Evolutionary conservation across 2,329 filamentous ascomycete species (phyloP), one percentile per base, ranked within the genome.

Genomic region (Ophidiomyces ophidiicola): DNA sequence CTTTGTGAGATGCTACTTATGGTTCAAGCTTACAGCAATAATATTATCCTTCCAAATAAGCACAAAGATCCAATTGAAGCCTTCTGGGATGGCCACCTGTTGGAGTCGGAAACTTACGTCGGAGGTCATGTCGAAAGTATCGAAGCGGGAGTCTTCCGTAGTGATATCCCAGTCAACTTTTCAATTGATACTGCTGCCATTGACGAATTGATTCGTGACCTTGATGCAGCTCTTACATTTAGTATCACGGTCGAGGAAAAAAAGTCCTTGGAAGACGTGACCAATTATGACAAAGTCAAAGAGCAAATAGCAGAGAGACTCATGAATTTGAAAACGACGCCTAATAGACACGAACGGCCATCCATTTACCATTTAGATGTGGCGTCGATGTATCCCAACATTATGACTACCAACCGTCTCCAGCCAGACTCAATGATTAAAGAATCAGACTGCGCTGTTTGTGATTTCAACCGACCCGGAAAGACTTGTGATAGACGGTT

Each of bases 1-100:
- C 73, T 98, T n/a, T 98, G 90, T 59, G 90, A 98, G 64, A 98
- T 98, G 90, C 67, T 98, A 58, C 72, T 98, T 54, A 98, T 98
- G 90, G 90, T 98, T 32, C 84, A 98, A 64, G 90, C 90, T 11
- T 98, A 94, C 53, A 70, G 92, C 53, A 80, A 88, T 53, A 78
- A 81, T 41, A 98, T 98, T 49, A 78, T 96, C 3, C 66, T 98
- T 21, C 90, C 90, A 0, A 98, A 98, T 64, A 98, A 98, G 61
- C 88, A 98, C 56, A 76, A 87, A 46, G 78, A 87, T 17, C 82
- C 86, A 0, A 82, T 84, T 48, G 90, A 98, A 59, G 71, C 87
- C 0, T 98, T 98, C 57, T 98, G 87, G 78, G 87, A 98, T 44
- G 90, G 90, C 0, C 92, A 98, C 63, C 64, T 98, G 18, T 72